Evolutionary conservation across 1,284 basidiomycete genomes (phyloP), one percentile per base, ranked within the genome.

Genomic region (Ustilago lituana): DNA sequence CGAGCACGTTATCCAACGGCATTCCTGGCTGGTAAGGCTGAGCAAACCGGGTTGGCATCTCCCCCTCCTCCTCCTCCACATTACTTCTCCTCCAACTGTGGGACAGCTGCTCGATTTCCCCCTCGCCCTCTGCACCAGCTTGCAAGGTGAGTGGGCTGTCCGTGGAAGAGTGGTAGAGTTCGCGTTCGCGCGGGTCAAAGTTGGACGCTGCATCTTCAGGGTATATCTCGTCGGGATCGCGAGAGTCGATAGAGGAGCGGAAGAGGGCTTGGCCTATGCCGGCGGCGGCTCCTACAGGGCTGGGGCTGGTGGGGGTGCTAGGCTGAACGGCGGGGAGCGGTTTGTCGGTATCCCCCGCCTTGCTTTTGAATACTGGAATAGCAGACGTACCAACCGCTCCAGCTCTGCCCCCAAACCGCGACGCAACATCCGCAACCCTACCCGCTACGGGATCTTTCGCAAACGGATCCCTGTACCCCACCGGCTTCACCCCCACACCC

Each of bases 11-110:
- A 40, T 74, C 75, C 17, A 78, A 47, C 23, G 77, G 77, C 68
- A 76, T 71, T 3, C 77, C 77, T 2, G 77, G 77, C 50, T 75
- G 73, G 48, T 78, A 78, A 12, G 72, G 76, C 39, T 65, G 53
- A 1, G 66, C 55, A 31, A 71, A 74, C 9, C 55, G 27, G 1
- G 50, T 48, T 5, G 54, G 52, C 3, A 20, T 47, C 37, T 49
- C 56, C 11, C 20, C 51, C 19, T 26, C 45, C 29, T 53, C 62
- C 10, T 3, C 43, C 14, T 32, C 32, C 5, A 12, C 14, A 19
- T 14, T 24, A 7, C 27, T n/a, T 20, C 20, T 23, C 3, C 35
- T 4, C 40, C 51, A 49, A n/a, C n/a, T n/a, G 12, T 23, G 31
- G 4, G 17, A 9, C 4, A 63, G 24, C 17, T 41, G 31, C 15